Evolutionary conservation across 495 filamentous ascomycete species (phyloP).

Genomic region (Hypoxylon lenormandii): DNA sequence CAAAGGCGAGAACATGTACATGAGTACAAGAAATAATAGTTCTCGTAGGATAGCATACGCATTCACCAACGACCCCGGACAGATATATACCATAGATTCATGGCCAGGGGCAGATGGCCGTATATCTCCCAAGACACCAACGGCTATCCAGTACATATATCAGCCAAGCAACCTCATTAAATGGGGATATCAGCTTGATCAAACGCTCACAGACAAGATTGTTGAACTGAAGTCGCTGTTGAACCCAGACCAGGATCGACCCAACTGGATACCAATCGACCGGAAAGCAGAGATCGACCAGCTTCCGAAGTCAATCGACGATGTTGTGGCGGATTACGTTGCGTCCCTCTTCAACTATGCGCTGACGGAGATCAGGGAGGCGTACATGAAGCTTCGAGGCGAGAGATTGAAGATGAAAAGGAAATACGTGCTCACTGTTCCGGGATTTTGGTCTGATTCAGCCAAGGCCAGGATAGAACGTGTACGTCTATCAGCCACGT

Average conservation of each 20-base stretch:
- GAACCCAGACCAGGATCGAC: conserved; percentile 49
- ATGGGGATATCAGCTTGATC: conserved; percentile 38
- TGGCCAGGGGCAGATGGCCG: conserved; percentile 32
- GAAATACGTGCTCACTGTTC: conserved; percentile 48
- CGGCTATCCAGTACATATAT: conserved; percentile 36
- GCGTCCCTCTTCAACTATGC: conserved; percentile 47
- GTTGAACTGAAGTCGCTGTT: conserved; percentile 52
- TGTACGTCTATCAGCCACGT: conserved; percentile 17
- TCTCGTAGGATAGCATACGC: conserved; percentile 43
- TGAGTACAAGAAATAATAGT: neutral
- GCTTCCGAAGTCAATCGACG: conserved; percentile 44
- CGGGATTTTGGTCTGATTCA: conserved; percentile 52
- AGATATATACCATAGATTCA: neutral
- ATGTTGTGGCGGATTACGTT: conserved; percentile 39
- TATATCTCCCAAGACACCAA: conserved; percentile 43
- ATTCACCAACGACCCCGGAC: conserved; percentile 28
- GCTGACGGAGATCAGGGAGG: conserved; percentile 39
- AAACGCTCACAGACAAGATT: conserved; percentile 15
- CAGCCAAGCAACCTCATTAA: conserved; percentile 26
- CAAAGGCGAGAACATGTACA: neutral
- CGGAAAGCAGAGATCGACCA: conserved; percentile 36
- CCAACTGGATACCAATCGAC: conserved; percentile 40
- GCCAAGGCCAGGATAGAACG: conserved; percentile 49
- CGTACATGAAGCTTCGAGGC: conserved; percentile 38
- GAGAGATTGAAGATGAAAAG: conserved; percentile 34